Conservation (phyloP, 768 basidiomycete genomes). For the Pulveroboletus sp. region DNA sequence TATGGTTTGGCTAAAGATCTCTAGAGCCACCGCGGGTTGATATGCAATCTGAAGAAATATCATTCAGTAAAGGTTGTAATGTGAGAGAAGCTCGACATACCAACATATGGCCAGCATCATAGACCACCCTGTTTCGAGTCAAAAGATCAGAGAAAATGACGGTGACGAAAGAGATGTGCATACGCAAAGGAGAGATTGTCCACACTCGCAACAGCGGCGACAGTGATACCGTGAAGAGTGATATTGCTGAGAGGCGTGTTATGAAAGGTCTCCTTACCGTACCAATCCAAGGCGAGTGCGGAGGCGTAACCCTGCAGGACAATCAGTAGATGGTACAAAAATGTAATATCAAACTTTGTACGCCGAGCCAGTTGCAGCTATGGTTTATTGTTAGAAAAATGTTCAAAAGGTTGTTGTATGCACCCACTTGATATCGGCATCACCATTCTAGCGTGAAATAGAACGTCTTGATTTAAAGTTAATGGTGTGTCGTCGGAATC, state of each 20-base stretch:
- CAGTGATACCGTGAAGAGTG: constrained; percentile 48
- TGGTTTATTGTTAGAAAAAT: constrained; percentile 1
- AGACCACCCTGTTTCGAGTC: constrained; percentile 44
- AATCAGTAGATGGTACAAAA: too few species aligned
- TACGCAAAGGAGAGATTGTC: constrained; percentile 69
- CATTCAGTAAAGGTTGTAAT: background rate
- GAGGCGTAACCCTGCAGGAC: constrained; percentile 31
- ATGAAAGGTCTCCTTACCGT: constrained; percentile 39
- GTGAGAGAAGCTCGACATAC: constrained; percentile 45
- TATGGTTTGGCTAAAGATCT: constrained; percentile 58
- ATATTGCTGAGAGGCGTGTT: constrained; percentile 49
- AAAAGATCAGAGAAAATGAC: background rate
- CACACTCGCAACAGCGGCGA: constrained; percentile 62
- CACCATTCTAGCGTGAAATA: constrained; percentile 20
- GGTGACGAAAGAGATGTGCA: constrained; percentile 25
- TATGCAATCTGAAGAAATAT: constrained; percentile 48
- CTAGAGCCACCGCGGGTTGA: constrained; percentile 55
- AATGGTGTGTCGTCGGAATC: background rate
- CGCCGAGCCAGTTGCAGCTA: constrained; percentile 30
- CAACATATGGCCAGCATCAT: constrained; percentile 59
- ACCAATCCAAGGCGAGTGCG: constrained; percentile 46
- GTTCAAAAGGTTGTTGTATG: background rate
- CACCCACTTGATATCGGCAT: constrained; percentile 28
- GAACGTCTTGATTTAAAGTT: background rate
- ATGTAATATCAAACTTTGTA: constrained; percentile 21